Evolutionary conservation across 2,329 filamentous ascomycete species (phyloP).

Genomic region (Hypoxylon sp.): DNA sequence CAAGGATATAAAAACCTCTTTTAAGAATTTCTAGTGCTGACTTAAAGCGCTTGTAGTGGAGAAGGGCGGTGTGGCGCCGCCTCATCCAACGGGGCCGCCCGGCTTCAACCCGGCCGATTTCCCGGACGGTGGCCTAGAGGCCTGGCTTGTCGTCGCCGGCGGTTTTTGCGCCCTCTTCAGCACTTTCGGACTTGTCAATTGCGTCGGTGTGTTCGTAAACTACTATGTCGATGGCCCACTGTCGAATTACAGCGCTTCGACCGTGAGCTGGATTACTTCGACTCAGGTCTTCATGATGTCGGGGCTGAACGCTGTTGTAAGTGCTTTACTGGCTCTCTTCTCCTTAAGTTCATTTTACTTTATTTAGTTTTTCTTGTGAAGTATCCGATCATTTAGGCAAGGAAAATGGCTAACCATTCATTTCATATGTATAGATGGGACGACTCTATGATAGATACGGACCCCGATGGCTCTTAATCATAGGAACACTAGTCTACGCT

Average conservation of each 20-base stretch:
- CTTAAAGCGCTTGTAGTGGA: conserved; percentile 55
- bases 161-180: conserved; percentile 59
- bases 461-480: conserved; percentile 66
- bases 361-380: not conserved
- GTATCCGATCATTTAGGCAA: not conserved
- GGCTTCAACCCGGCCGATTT: conserved; percentile 65
- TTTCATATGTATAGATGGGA: conserved; percentile 55
- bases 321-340: conserved; percentile 28
- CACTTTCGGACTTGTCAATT: conserved; percentile 59
- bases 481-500: conserved; percentile 67
- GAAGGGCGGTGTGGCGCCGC: conserved; percentile 42
- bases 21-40: conserved; percentile 11
- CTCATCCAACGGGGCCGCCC: conserved; percentile 40
- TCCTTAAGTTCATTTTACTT: not conserved
- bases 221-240: conserved; percentile 68
- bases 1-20: not conserved
- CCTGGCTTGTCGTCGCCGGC: conserved; percentile 70
- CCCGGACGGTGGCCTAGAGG: conserved; percentile 70
- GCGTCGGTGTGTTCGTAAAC: conserved; percentile 68
- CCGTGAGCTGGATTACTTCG: conserved; percentile 71
- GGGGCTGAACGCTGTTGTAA: conserved; percentile 62
- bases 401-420: conserved; percentile 2
- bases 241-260: conserved; percentile 62
- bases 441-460: conserved; percentile 73
- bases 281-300: conserved; percentile 63